Conservation (phyloP, 345 rosid species). For the Orychophragmus violaceus region DNA sequence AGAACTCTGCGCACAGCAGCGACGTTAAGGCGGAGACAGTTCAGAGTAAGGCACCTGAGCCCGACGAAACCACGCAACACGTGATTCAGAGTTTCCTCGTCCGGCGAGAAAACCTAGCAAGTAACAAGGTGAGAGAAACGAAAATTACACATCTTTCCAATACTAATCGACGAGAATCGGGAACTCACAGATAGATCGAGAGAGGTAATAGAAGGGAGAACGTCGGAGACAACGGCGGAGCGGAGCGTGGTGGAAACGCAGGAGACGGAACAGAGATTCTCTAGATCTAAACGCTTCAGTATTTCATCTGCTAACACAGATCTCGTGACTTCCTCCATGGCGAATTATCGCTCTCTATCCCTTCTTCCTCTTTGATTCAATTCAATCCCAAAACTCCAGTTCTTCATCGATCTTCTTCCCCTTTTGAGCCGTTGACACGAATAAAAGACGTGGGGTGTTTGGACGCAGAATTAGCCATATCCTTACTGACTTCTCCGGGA, state of each 20-base stretch:
- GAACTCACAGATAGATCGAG: conserved; percentile 40
- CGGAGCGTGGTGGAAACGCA: conserved; percentile 46
- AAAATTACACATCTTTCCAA: neutral
- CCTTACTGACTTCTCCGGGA: neutral
- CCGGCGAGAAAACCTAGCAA: conserved; percentile 39
- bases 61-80: conserved; percentile 33
- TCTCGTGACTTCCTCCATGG: conserved; percentile 29
- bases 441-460: neutral
- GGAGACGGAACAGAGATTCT: conserved; percentile 43
- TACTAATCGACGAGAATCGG: neutral
- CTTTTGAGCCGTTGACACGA: conserved; percentile 12
- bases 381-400: neutral
- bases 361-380: neutral
- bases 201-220: conserved; percentile 39
- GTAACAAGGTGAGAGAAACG: no score
- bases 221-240: conserved; percentile 36
- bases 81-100: conserved; percentile 30
- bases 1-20: conserved; percentile 28
- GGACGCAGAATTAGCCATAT: neutral
- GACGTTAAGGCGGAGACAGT: conserved; percentile 45
- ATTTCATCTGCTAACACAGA: conserved; percentile 40
- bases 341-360: neutral
- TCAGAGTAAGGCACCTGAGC: conserved; percentile 34
- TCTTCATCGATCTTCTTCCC: neutral
- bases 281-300: conserved; percentile 43